Evolutionary conservation across 768 basidiomycete genomes (phyloP).

Genomic region (Rossbeevera mucosa): DNA sequence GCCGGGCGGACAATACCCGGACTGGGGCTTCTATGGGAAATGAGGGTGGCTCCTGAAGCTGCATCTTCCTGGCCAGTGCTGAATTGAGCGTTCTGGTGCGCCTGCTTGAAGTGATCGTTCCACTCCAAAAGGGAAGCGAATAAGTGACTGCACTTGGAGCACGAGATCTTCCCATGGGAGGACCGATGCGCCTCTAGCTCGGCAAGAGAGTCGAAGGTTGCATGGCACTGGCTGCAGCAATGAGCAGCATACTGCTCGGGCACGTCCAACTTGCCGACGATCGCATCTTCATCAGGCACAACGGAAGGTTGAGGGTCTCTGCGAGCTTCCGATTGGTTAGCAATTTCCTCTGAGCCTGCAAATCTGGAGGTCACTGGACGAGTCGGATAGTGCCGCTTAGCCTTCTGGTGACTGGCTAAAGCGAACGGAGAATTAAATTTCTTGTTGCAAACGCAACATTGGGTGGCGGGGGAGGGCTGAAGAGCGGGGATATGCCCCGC

Average conservation of each 20-base stretch:
- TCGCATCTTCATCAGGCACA: neutral
- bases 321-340: slow-evolving; percentile 3
- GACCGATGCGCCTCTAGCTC: slow-evolving; percentile 20
- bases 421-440: slow-evolving; percentile 17
- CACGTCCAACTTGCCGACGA: neutral
- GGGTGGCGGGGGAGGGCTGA: slow-evolving; percentile 8
- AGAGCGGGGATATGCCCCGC: neutral
- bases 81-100: slow-evolving; percentile 10
- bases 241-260: slow-evolving; percentile 6
- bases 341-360: neutral
- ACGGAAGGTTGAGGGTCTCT: neutral
- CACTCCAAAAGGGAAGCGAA: slow-evolving; percentile 25
- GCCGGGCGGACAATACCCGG: slow-evolving; percentile 12
- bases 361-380: slow-evolving; percentile 3
- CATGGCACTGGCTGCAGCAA: slow-evolving; percentile 19
- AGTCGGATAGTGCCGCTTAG: slow-evolving; percentile 19
- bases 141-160: slow-evolving; percentile 22
- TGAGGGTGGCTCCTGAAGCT: slow-evolving; percentile 1
- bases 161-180: slow-evolving; percentile 19
- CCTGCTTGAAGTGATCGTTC: slow-evolving; percentile 25
- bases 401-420: slow-evolving; percentile 20
- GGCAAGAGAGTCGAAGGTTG: slow-evolving; percentile 11
- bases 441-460: slow-evolving; percentile 26
- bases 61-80: slow-evolving; percentile 5
- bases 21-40: slow-evolving; percentile 10